Evolutionary conservation across 805 yeast genomes (phyloP).

Genomic region (Tanozyma kutaoensis): DNA sequence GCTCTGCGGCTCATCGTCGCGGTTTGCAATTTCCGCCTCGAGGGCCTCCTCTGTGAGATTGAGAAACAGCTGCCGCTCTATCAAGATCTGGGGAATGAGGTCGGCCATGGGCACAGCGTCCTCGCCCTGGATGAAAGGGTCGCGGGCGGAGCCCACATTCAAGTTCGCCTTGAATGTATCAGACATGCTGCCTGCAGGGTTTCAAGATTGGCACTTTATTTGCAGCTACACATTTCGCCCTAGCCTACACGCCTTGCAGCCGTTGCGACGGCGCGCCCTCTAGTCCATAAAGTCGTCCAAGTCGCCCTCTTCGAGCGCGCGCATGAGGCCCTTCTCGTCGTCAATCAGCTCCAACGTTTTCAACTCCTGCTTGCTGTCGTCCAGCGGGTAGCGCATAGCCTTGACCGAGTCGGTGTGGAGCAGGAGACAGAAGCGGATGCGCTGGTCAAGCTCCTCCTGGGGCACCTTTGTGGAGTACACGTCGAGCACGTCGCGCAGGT

Average conservation of each 20-base stretch:
- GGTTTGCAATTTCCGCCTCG: slow-evolving; percentile 26
- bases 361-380: slow-evolving; percentile 17
- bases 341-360: slow-evolving; percentile 19
- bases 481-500: slow-evolving; percentile 75
- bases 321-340: slow-evolving; percentile 28
- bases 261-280: slow-evolving; percentile 1
- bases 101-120: too few species aligned
- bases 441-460: slow-evolving; percentile 76
- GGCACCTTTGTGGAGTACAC: slow-evolving; percentile 83
- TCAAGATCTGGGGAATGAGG: slow-evolving; percentile 44
- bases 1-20: slow-evolving; percentile 1
- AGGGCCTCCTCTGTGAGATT: slow-evolving; percentile 45
- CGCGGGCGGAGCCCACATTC: too few species aligned
- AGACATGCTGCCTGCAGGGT: too few species aligned
- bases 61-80: slow-evolving; percentile 47
- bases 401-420: slow-evolving; percentile 86
- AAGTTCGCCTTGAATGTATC: too few species aligned
- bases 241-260: too few species aligned
- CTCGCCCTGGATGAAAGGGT: too few species aligned
- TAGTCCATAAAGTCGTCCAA: slow-evolving; percentile 36
- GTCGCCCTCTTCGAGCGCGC: slow-evolving; percentile 43
- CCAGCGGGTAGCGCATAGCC: slow-evolving; percentile 82
- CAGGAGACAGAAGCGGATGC: slow-evolving; percentile 84
- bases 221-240: too few species aligned
- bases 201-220: too few species aligned